Percentiles rank a stretch among this genome's conserved stretches.
phyloP scores from a whole-genome alignment of 2,329 filamentous ascomycete genomes.

The Xylariaceae sp. region DNA sequence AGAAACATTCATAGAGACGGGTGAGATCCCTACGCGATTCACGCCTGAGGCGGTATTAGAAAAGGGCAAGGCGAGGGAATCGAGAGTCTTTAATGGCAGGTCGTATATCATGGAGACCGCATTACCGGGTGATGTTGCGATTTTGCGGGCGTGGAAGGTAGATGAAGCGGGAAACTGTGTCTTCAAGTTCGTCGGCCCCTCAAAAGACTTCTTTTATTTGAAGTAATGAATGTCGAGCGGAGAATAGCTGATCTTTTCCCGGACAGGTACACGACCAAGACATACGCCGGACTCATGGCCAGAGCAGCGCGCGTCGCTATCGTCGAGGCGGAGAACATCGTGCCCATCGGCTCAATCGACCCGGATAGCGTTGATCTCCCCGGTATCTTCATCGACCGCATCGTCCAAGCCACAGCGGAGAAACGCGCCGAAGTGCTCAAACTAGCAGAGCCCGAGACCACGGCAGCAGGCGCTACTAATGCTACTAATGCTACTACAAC shows the following conservation, averaged over 20 bases:
- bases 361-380: conserved; percentile 72
- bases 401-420: conserved; percentile 65
- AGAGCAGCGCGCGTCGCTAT: conserved; percentile 74
- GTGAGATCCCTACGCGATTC: conserved; percentile 60
- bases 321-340: conserved; percentile 80
- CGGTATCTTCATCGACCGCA: conserved; percentile 76
- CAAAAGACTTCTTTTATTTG: too few species aligned
- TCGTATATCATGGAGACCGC: conserved; percentile 73
- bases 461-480: conserved; percentile 7
- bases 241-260: too few species aligned
- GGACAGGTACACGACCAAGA: conserved; percentile 62
- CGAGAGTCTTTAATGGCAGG: conserved; percentile 65
- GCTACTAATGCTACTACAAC: neutral
- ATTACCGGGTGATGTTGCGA: conserved; percentile 69
- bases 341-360: conserved; percentile 65
- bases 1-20: conserved; percentile 62
- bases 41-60: conserved; percentile 56
- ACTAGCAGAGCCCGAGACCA: conserved; percentile 40
- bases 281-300: conserved; percentile 71
- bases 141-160: conserved; percentile 69
- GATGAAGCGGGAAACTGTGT: conserved; percentile 74
- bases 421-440: conserved; percentile 70
- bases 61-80: conserved; percentile 61
- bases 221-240: too few species aligned
- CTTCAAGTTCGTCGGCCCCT: conserved; percentile 51